Conservation (phyloP, 163 green algal genomes). For the Volvox carteri region DNA sequence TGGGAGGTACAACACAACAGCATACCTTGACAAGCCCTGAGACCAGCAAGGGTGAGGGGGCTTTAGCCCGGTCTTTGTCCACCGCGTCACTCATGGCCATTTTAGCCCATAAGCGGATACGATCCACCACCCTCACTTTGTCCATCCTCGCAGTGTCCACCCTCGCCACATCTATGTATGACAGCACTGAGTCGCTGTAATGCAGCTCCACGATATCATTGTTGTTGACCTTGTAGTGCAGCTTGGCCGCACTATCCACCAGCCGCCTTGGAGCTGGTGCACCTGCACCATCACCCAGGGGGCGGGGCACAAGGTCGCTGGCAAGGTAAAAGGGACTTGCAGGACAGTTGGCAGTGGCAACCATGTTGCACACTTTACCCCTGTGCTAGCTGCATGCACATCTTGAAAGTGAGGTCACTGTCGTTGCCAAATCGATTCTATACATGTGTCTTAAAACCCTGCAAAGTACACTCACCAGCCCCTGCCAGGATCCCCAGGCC, state of each 20-base stretch:
- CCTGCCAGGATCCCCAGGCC: neutral
- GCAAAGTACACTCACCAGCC: neutral
- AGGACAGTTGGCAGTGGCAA: neutral
- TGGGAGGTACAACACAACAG: neutral
- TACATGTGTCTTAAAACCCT: neutral
- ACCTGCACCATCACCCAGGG: conserved; percentile 18
- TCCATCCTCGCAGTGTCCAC: no score
- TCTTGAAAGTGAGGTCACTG: conserved; percentile 5
- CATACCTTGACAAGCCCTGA: conserved; percentile 29
- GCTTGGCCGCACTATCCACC: conserved; percentile 11
- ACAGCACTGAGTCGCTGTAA: neutral
- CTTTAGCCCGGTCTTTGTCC: neutral
- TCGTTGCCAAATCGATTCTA: neutral
- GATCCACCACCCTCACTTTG: no score
- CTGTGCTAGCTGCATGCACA: conserved; percentile 17
- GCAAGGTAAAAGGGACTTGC: neutral
- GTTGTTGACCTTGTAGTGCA: neutral
- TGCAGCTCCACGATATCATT: conserved; percentile 23
- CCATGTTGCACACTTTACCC: neutral
- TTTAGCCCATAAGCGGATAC: conserved; percentile 7
- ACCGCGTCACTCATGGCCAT: neutral
- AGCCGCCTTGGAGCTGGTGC: conserved; percentile 18
- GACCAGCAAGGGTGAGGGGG: neutral
- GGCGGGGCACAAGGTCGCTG: neutral
- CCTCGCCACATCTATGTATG: neutral